Percentiles rank a stretch among this genome's conserved stretches.
These are phyloP conservation scores for Penicillium nucicola DNA, from an alignment of 495 filamentous ascomycete species.

Conservation along the genomic window DNA sequence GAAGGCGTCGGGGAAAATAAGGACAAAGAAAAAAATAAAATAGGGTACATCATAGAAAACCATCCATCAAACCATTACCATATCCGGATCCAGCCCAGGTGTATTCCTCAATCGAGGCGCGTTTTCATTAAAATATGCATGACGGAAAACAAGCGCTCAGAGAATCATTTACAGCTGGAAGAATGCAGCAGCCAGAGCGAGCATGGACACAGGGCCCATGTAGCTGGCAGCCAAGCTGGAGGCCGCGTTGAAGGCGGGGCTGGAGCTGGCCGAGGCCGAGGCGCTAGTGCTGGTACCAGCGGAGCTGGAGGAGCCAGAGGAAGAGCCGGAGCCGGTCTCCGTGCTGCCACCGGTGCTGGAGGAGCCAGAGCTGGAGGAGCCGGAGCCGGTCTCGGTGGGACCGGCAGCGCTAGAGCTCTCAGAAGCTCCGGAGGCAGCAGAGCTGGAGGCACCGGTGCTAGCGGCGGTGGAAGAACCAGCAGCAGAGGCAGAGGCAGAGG, in stretches of 20 bases:
- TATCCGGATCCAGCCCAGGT: slow-evolving; percentile 26
- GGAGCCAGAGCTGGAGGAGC: slow-evolving; percentile 16
- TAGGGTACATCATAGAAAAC: slow-evolving; percentile 11
- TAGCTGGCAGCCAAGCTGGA: slow-evolving; percentile 22
- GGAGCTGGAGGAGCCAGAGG: slow-evolving; percentile 7
- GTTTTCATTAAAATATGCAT: slow-evolving; percentile 22
- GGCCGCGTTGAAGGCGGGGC: slow-evolving; percentile 22
- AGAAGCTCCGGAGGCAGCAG: slow-evolving; percentile 12
- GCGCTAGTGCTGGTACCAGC: slow-evolving; percentile 14
- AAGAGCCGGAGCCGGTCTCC: neutral
- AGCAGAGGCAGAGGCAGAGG: slow-evolving; percentile 11
- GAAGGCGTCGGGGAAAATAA: neutral
- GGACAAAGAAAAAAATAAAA: slow-evolving; percentile 9
- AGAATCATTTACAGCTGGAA: slow-evolving; percentile 32
- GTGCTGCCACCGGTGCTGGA: no score
- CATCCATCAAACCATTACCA: slow-evolving; percentile 16
- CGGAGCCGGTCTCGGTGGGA: slow-evolving; percentile 10
- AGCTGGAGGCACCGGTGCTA: slow-evolving; percentile 11
- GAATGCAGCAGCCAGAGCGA: slow-evolving; percentile 35
- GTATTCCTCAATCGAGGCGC: slow-evolving; percentile 11
- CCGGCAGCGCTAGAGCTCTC: slow-evolving; percentile 3
- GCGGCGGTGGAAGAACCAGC: slow-evolving; percentile 13
- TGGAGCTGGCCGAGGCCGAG: slow-evolving; percentile 9
- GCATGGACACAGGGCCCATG: slow-evolving; percentile 23
- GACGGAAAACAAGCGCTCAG: slow-evolving; percentile 6